A percentile compares a stretch with the other conserved stretches of the same genome.
Conservation (phyloP, 345 rosid genomes). For the Adansonia digitata region DNA sequence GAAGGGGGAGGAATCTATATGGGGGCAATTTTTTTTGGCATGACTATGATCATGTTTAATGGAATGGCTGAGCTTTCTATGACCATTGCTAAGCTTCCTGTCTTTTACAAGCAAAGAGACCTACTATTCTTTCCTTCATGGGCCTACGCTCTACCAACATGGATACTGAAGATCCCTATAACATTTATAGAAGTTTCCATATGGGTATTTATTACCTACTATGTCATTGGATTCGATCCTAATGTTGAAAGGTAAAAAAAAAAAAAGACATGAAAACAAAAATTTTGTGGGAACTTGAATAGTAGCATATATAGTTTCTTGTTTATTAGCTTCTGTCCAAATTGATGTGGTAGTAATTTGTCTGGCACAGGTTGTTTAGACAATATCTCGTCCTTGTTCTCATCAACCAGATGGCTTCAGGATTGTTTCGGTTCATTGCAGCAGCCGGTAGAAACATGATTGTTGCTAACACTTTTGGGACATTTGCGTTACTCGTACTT, state of each 20-base stretch:
- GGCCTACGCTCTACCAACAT: conserved; percentile 72
- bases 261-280: background rate
- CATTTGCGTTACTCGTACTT: conserved; percentile 45
- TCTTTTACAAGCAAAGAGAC: conserved; percentile 85
- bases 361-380: conserved; percentile 52
- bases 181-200: conserved; percentile 59
- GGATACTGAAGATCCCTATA: conserved; percentile 77
- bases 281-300: background rate
- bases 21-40: conserved; percentile 65
- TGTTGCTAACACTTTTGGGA: conserved; percentile 56
- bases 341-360: background rate
- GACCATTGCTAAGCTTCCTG: conserved; percentile 77
- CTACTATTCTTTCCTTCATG: conserved; percentile 72
- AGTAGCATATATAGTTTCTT: background rate
- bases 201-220: conserved; percentile 61
- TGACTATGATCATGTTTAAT: conserved; percentile 48
- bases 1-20: conserved; percentile 45
- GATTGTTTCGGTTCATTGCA: conserved; percentile 53
- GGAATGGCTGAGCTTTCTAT: conserved; percentile 71
- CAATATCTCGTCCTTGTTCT: conserved; percentile 53
- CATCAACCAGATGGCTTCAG: conserved; percentile 60
- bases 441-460: conserved; percentile 58
- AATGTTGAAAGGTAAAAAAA: conserved; percentile 51
- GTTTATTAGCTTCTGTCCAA: background rate
- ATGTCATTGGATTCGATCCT: conserved; percentile 74